Evolutionary conservation across 306 rosid genomes (phyloP).

Genomic region (Medicago ruthenica): DNA sequence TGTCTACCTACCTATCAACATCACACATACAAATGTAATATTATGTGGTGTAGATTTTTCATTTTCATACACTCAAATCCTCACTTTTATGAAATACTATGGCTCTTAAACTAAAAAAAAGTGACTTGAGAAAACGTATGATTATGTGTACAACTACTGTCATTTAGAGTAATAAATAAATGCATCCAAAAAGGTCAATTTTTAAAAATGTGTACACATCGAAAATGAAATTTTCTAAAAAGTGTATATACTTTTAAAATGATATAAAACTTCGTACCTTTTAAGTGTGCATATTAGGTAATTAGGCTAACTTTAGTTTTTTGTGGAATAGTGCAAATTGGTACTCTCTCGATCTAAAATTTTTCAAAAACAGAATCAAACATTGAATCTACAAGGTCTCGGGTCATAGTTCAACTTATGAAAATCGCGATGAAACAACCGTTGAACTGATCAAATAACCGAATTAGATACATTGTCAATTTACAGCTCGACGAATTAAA

Average conservation of each 20-base stretch:
- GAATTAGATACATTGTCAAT: background rate
- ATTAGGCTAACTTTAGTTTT: background rate
- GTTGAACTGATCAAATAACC: background rate
- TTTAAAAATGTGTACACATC: background rate
- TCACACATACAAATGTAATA: background rate
- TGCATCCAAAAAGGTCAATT: background rate
- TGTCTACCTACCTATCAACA: constrained; percentile 32
- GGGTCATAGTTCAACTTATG: background rate
- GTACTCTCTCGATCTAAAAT: background rate
- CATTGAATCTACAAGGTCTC: background rate
- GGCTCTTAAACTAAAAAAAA: background rate
- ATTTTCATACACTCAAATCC: background rate
- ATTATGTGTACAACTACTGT: background rate
- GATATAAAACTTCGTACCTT: background rate
- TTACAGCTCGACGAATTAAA: background rate
- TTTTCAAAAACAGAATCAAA: background rate
- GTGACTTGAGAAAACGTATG: background rate
- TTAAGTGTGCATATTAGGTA: background rate
- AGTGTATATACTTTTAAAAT: background rate
- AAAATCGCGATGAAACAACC: background rate
- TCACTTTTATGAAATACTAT: background rate
- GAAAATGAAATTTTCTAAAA: background rate
- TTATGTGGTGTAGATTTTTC: background rate
- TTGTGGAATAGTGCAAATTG: background rate
- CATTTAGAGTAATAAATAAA: background rate